These are phyloP conservation scores for Botryotinia calthae DNA, from an alignment of 2,329 filamentous ascomycete genomes.

Conservation along the genomic window DNA sequence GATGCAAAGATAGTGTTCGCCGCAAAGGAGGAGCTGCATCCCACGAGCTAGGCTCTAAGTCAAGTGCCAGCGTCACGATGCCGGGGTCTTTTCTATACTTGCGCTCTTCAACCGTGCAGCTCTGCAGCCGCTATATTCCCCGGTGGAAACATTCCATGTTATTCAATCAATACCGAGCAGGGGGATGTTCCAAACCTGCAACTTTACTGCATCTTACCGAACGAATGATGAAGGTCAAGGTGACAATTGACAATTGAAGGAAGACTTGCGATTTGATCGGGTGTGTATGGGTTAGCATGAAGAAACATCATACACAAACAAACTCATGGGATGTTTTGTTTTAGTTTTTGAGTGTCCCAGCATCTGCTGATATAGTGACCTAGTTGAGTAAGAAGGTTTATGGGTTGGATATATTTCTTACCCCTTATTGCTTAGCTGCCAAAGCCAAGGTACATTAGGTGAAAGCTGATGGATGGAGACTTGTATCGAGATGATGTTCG, in stretches of 20 bases:
- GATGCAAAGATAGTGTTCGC: background rate
- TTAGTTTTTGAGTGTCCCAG: background rate
- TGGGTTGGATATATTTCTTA: background rate
- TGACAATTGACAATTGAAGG: conserved; percentile 14
- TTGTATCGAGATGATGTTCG: conserved; percentile 9
- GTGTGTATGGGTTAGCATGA: conserved; percentile 8
- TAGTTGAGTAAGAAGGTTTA: background rate
- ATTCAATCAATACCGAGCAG: conserved; percentile 19
- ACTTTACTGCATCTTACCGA: conserved; percentile 17
- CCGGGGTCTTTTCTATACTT: conserved; percentile 5
- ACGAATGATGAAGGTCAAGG: conserved; percentile 7
- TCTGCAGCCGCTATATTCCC: conserved; percentile 20
- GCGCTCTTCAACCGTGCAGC: conserved; percentile 17
- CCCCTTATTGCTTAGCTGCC: conserved; percentile 11
- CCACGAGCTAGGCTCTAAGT: conserved; percentile 12
- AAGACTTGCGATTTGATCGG: conserved; percentile 21
- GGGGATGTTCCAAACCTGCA: conserved; percentile 19
- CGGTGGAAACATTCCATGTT: conserved; percentile 21
- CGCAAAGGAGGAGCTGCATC: conserved; percentile 17
- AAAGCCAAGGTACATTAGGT: background rate
- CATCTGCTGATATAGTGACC: background rate
- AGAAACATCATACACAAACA: background rate
- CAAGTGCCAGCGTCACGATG: conserved; percentile 10
- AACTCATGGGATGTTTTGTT: conserved; percentile 15
- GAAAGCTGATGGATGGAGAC: background rate